Base-by-base conservation (phyloP, 139 green algal genomes). In the Closterium sp. region DNA sequence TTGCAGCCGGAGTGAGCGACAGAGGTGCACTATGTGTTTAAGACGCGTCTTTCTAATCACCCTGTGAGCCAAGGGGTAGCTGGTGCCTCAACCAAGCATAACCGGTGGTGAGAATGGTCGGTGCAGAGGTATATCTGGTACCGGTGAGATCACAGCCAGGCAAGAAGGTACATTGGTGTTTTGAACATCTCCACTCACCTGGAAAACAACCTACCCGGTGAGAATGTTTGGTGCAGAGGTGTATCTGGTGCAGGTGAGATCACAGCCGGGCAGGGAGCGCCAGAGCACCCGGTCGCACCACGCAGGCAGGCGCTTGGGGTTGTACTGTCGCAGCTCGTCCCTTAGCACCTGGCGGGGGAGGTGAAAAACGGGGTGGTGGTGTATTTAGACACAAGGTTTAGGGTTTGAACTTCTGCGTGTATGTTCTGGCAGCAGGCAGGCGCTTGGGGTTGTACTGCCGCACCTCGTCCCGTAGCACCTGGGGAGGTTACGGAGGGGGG, bases 201-300 rank as follows among this genome's bases (percentile, higher is more conserved):
- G 38, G 38, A 12, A 23, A 76, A 3, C 83, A 86, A 32, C 83
- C 8, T 33, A 86, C 83, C 83, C 83, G n/a, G 83, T 86, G 30
- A 86, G 83, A 19, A 86, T 86, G 83, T 9, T 33, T 12, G 83
- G 83, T 23, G 83, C 83, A 4, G 83, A 86, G 83, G n/a, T 33
- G 83, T 86, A 86, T 86, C 83, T 33, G 30, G 83, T 86, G 83
- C 83, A 34, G n/a, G 83, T 33, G 30, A 86, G 83, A 85, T 87
- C n/a, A 33, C 88, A 87, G n/a, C 55, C 43, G 12, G 88, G 38
- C 43, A 91, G 32, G 33, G 34, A 89, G 28, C 85, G 94, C 93
- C 91, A 95, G 81, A 97, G 93, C n/a, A 97, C 91, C 23, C 96
- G 91, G 91, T 97, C 96, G 93, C 94, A 96, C 94, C 95, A 97